Evolutionary conservation across 805 yeast genomes (phyloP), one percentile per base, ranked within the genome.

Genomic region (Hanseniaspora pseudoguilliermondii): DNA sequence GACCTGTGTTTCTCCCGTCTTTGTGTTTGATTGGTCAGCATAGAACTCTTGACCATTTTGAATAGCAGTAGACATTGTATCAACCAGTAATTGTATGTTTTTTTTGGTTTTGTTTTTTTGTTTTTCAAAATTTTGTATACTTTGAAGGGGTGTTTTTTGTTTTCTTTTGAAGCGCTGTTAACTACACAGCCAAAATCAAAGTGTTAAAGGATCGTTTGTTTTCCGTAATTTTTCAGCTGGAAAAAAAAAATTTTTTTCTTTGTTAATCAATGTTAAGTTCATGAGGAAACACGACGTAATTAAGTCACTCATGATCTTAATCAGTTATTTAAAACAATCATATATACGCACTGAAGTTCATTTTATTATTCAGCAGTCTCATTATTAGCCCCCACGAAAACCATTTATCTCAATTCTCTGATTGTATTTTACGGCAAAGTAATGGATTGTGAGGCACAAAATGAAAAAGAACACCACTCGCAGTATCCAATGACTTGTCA

Each of bases 11-110:
- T 52, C 55, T 5, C 55, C 96, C 66, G 64, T 32, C 43, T 23
- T 46, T n/a, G 38, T 34, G 39, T 11, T 46, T 32, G 39, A 29
- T 29, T 46, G 49, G 16, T 46, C 49, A 20, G 49, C 27, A 20
- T 29, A 46, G 5, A 27, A 5, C n/a, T 46, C 49, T 46, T 46
- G 35, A 21, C 39, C 35, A 16, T 46, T 46, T 46, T 46, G 39
- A 34, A 46, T 46, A 46, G 39, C 27, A n/a, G 49, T 34, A 46
- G 49, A 46, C 49, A 46, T 46, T 6, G n/a, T 41, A 20, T 21
- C 27, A 41, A 21, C 11, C 8, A 41, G 27, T 23, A 16, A n/a
- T 64, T 85, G 91, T 63, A 86, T 93, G n/a, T 76, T 75, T 10
- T 81, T 76, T 8, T 77, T 13, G 15, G 20, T 13, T 23, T 23